These are phyloP conservation scores for Porcisia hertigi DNA, from an alignment of 208 protist genomes.

Conservation along the genomic window DNA sequence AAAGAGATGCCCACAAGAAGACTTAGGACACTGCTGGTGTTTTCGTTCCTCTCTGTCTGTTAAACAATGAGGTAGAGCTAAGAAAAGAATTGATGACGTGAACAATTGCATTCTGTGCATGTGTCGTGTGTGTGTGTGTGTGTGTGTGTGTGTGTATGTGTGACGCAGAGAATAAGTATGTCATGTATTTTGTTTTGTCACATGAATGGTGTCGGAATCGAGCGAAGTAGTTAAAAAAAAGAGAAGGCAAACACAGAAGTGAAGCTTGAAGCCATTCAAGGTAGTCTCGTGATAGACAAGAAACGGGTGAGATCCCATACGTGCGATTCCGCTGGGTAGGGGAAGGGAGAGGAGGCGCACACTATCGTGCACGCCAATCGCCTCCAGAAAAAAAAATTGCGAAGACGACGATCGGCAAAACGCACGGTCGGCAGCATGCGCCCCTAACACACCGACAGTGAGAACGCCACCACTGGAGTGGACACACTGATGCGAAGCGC, in stretches of 20 bases:
- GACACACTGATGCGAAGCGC: neutral
- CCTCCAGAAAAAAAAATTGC: neutral
- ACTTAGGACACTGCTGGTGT: neutral
- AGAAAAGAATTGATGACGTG: conserved; percentile 3
- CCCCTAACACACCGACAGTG: neutral
- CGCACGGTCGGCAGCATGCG: neutral
- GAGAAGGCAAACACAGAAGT: neutral
- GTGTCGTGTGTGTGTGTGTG: neutral
- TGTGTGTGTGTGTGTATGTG: neutral
- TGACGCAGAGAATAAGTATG: neutral
- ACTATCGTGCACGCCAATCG: neutral
- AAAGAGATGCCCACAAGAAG: neutral
- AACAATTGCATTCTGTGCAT: conserved; percentile 1
- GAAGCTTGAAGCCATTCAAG: neutral
- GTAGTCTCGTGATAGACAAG: neutral
- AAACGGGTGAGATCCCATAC: neutral
- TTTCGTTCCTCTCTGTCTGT: neutral
- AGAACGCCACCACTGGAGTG: neutral
- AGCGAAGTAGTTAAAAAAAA: neutral
- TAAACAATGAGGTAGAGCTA: neutral
- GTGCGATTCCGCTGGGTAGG: neutral
- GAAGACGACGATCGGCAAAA: neutral
- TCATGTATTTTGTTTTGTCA: neutral
- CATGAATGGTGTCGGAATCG: neutral
- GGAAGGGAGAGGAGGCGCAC: neutral